Evolutionary conservation across 768 basidiomycete species (phyloP), one percentile per base, ranked within the genome.

Genomic region (Ephemerocybe angulata): DNA sequence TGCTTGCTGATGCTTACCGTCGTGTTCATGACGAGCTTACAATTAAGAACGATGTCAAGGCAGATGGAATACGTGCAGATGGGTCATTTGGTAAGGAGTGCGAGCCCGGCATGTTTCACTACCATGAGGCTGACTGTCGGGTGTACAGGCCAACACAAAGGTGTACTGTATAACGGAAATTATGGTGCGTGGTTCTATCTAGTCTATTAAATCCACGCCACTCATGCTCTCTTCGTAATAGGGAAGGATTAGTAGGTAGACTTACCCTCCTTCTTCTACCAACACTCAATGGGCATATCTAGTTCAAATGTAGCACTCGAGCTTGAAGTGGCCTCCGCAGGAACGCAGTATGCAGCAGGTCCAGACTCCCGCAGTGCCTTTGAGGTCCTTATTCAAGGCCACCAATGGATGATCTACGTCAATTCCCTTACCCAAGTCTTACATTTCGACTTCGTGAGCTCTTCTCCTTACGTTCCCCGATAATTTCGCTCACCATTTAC

Each of bases 381-480:
- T 48, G 77, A 75, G 8, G 78, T 75, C 12, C 67, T 86, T 4
- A 74, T 88, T 54, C 73, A 81, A 28, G 87, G 81, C 0, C 73
- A 83, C 56, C 70, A 72, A 42, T 90, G 87, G 87, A 87, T 88
- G 85, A 82, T 87, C 25, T 85, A 78, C 62, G 70, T 70, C 13
- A 88, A 88, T 61, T 66, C 72, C 8, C 48, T 76, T 25, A 86
- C 86, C 1, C 68, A 75, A 4, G 76, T 82, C n/a, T 63, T 83
- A 43, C 86, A 87, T 62, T 90, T 85, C 84, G 87, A 90, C 62
- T 82, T 86, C 62, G 86, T 87, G 55, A 63, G 85, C 57, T 13
- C 3, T 27, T 3, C n/a, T 35, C 8, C 8, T 35, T 51, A 27
- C 41, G 22, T 47, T 52, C 13, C 12, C 21, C 27, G n/a, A n/a